Base-by-base conservation (phyloP, 805 yeast genomes). In the Candida fluviatilis region DNA sequence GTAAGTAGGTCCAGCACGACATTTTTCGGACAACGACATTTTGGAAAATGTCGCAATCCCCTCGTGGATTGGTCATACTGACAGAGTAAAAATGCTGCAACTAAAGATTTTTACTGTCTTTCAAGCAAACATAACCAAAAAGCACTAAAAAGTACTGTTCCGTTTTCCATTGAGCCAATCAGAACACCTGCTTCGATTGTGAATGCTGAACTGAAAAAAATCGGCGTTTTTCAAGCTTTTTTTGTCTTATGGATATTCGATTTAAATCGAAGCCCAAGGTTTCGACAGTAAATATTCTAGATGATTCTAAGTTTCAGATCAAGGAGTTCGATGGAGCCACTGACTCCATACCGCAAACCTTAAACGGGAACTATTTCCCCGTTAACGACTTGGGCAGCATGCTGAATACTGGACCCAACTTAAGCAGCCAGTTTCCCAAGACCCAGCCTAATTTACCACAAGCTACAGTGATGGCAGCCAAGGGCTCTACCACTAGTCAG, bases 221-320 rank as follows among this genome's bases (percentile, higher is more conserved):
- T 6, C 6, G 24, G 24, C 24, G 24, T 26, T 26, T 26, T 26
- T 5, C 13, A 10, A 12, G 13, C 6, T 12, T 26, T 7, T 13
- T 26, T 12, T 13, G 25, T 21, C 15, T 35, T 19, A 62, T 65
- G 70, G 70, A 64, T 29, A 64, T 66, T 37, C 70, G 71, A 5
- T 51, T 66, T 29, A 65, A 65, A 46, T 60, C 70, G 29, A 54
- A 58, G 36, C 67, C 70, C 5, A 57, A 63, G 48, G 71, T 65
- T 13, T 63, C 70, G 4, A 53, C 57, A 25, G 58, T 59, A n/a
- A 55, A 55, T 31, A 52, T 55, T 38, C 31, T 57, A 26, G 58
- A 51, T 23, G 61, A 56, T 7, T 40, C 46, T 31, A 51, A 47
- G 19, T 51, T 52, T 25, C 51, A 43, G 31, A 37, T 48, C 7